A percentile compares a stretch with the other conserved stretches of the same genome.
These are phyloP conservation scores for Endothia cerciana DNA, from an alignment of 2,329 filamentous ascomycete species.

Conservation along the genomic window DNA sequence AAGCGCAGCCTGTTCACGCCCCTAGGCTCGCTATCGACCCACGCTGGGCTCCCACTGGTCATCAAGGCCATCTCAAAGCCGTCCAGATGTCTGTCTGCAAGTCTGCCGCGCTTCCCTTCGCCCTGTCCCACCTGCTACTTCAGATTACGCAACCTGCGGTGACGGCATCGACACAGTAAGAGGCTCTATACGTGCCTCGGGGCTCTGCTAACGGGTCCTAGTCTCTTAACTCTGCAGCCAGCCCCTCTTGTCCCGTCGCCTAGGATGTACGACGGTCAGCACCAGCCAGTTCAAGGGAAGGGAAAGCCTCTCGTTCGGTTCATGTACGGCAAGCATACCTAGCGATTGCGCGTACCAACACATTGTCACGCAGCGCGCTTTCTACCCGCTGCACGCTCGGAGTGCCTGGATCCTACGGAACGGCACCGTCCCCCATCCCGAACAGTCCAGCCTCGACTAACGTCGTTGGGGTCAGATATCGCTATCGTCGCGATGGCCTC, in stretches of 20 bases:
- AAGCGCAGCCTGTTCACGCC: background rate
- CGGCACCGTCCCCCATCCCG: background rate
- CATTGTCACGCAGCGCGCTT: background rate
- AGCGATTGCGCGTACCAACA: background rate
- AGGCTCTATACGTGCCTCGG: background rate
- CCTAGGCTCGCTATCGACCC: background rate
- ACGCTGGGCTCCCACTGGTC: background rate
- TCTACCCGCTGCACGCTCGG: background rate
- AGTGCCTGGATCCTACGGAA: background rate
- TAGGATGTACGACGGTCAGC: background rate
- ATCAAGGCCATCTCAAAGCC: background rate
- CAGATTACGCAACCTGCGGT: slow-evolving; percentile 7
- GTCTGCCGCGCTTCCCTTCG: background rate
- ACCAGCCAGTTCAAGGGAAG: background rate
- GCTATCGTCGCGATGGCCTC: background rate
- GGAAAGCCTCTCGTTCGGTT: background rate
- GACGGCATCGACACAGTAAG: slow-evolving; percentile 14
- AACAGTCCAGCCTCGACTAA: background rate
- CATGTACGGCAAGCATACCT: background rate
- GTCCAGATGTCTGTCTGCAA: background rate
- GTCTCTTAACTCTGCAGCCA: background rate
- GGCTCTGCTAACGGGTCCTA: background rate
- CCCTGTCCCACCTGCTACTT: background rate
- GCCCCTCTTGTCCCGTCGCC: background rate
- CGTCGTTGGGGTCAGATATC: background rate